Evolutionary conservation across 306 rosid genomes (phyloP), one percentile per base, ranked within the genome.

Genomic region (Rosa persica): DNA sequence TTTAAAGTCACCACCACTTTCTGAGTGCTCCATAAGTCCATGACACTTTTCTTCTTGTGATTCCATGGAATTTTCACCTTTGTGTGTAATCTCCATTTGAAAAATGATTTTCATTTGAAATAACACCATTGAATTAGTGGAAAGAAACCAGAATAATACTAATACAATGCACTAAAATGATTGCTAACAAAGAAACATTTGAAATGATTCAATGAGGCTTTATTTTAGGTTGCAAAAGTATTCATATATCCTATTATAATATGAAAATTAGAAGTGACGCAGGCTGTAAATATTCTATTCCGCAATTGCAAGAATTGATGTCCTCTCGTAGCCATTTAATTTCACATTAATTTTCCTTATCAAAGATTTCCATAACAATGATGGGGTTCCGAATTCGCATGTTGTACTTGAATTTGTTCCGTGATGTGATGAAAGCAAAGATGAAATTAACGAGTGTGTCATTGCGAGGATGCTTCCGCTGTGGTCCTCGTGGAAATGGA

Each of bases 21-120:
- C 23, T 2, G 40, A n/a, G 76, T 81, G 84, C 76, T 68, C 72
- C 80, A 58, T 47, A 20, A 6, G 72, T 68, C 72, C 80, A 58
- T 47, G 13, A 6, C 39, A 58, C 43, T 43, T 17, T 60, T 22
- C 39, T 75, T 61, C 40, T 42, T 36, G 55, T 43, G 71, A 36
- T 75, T 74, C 75, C 70, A 25, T 34, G 27, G 70, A 67, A 20
- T 46, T 74, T 74, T 40, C 54, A 22, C 52, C 34, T 34, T 22
- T n/a, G n/a, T 2, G 69, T 42, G 69, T 74, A 40, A 12, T 23
- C 9, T 5, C 22, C 43, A 2, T 34, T 6, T 30, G 27, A 64
- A 17, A 17, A 15, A 7, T 0, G 4, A 34, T n/a, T 34, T 64
- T 16, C 7, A 12, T 16, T 25, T 27, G 13, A 1, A 13, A 6